These are phyloP conservation scores for Xylariaceae sp. DNA, from an alignment of 2,329 filamentous ascomycete genomes.

Conservation along the genomic window DNA sequence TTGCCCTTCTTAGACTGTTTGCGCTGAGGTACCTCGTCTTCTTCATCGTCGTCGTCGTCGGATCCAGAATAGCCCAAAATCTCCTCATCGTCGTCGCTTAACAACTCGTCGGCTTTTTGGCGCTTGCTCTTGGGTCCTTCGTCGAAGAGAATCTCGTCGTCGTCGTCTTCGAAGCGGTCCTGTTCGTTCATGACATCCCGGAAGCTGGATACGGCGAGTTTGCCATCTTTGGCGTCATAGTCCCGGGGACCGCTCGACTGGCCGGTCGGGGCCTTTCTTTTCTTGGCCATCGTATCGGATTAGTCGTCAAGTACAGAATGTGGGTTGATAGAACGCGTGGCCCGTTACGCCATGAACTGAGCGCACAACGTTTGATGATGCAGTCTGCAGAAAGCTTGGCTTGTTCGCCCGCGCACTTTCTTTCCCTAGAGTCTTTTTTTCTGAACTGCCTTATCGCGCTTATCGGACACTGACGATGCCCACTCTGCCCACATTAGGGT, in stretches of 20 bases:
- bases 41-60: slow-evolving; percentile 40
- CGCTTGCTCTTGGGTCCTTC: slow-evolving; percentile 76
- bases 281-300: slow-evolving; percentile 49
- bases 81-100: slow-evolving; percentile 54
- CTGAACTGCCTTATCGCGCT: slow-evolving; percentile 15
- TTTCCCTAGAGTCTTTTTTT: slow-evolving; percentile 12
- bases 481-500: background rate
- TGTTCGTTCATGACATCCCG: slow-evolving; percentile 90
- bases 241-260: slow-evolving; percentile 49
- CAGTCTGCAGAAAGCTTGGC: too few relatives aligned
- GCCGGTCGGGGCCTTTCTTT: slow-evolving; percentile 60
- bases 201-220: slow-evolving; percentile 59
- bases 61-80: slow-evolving; percentile 58
- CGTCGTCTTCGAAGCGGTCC: slow-evolving; percentile 84
- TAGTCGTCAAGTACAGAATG: slow-evolving; percentile 5
- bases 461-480: slow-evolving; percentile 1
- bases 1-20: slow-evolving; percentile 35
- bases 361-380: background rate
- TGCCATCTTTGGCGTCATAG: slow-evolving; percentile 52
- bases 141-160: slow-evolving; percentile 81
- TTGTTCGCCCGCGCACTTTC: too few relatives aligned
- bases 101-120: slow-evolving; percentile 54
- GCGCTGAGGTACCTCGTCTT: slow-evolving; percentile 37
- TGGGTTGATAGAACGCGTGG: background rate
- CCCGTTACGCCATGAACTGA: background rate